Percentiles rank a stretch among this genome's conserved stretches.
phyloP scores from a whole-genome alignment of 129 eudicot species.

The Ambrosia trifida region DNA sequence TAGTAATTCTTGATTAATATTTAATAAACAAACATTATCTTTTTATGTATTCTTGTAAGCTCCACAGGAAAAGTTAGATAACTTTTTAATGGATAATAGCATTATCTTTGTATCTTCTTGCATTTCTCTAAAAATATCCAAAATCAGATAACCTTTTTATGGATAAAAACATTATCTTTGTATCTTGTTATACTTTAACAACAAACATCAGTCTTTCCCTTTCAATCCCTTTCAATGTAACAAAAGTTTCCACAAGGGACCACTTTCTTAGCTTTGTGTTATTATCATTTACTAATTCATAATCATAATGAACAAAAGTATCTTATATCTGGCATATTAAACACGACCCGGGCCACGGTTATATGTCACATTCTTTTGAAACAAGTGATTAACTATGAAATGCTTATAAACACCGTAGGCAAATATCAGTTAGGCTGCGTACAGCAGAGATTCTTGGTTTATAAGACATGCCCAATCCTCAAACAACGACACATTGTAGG shows the following conservation, averaged over 20 bases:
- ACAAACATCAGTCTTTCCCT: slow-evolving; percentile 16
- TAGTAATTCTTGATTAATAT: no score
- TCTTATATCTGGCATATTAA: slow-evolving; percentile 22
- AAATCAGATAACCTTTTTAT: slow-evolving; percentile 11
- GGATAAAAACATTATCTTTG: slow-evolving; percentile 18
- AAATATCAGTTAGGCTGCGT: no score
- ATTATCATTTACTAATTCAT: slow-evolving; percentile 4
- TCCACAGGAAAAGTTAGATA: background rate
- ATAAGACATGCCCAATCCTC: no score
- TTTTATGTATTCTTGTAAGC: background rate
- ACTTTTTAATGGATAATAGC: slow-evolving; percentile 15
- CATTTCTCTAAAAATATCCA: slow-evolving; percentile 18
- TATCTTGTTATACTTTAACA: slow-evolving; percentile 11
- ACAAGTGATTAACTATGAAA: background rate
- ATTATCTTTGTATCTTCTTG: slow-evolving; percentile 24
- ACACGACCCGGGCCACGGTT: slow-evolving; percentile 13
- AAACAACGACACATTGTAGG: no score
- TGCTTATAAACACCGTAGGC: background rate
- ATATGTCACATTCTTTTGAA: slow-evolving; percentile 26
- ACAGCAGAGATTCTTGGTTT: no score
- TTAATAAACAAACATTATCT: background rate
- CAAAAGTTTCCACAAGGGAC: slow-evolving; percentile 30
- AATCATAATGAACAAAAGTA: slow-evolving; percentile 12
- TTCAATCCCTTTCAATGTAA: slow-evolving; percentile 31
- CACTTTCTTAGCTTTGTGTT: slow-evolving; percentile 20